Evolutionary conservation across 169 alveolate species (phyloP).

Genomic region (Eimeria nieschulzi): DNA sequence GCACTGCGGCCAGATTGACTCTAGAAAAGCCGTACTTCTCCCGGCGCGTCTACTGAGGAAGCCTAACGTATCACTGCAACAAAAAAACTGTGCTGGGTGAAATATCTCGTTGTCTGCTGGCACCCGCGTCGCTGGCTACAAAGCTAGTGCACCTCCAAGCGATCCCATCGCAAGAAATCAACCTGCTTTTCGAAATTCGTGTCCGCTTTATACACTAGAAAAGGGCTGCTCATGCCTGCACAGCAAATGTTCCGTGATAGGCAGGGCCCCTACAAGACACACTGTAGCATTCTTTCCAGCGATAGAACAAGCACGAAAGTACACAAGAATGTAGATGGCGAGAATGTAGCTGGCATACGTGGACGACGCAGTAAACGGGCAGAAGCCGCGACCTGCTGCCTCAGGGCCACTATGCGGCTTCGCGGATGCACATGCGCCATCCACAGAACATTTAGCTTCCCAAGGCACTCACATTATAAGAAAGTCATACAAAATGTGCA

Average conservation of each 20-base stretch:
- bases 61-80: too few relatives aligned
- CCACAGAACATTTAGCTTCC: constrained; percentile 18
- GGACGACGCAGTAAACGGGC: background rate
- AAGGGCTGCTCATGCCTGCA: constrained; percentile 44
- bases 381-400: constrained; percentile 25
- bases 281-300: background rate
- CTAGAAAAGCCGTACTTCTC: too few relatives aligned
- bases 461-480: background rate
- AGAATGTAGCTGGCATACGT: too few relatives aligned
- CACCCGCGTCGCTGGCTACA: too few relatives aligned
- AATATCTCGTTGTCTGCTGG: too few relatives aligned
- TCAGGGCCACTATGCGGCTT: constrained; percentile 4
- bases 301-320: background rate
- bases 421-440: constrained; percentile 38
- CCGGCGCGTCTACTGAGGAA: too few relatives aligned
- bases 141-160: too few relatives aligned
- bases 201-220: background rate
- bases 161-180: background rate
- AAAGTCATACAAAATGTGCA: constrained; percentile 2
- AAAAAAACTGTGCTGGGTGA: too few relatives aligned
- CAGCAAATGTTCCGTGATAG: background rate
- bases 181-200: constrained; percentile 29
- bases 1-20: too few relatives aligned
- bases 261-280: constrained; percentile 1
- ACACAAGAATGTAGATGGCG: background rate